These are phyloP conservation scores for Suillus alpinus DNA, from an alignment of 768 basidiomycete species.

Conservation along the genomic window DNA sequence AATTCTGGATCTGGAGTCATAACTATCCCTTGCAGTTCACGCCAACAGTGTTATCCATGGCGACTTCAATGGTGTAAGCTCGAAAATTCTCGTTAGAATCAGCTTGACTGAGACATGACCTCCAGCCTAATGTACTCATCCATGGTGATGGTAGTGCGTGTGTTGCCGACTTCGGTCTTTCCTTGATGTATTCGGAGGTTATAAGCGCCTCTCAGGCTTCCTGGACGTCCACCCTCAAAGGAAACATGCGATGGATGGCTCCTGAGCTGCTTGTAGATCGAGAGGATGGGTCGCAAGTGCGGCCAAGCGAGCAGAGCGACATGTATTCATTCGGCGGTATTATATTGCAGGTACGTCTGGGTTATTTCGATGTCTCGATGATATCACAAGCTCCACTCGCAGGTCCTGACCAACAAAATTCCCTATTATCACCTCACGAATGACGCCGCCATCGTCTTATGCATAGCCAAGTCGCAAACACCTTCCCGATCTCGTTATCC, in stretches of 20 bases:
- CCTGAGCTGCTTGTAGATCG: conserved; percentile 35
- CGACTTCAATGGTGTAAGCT: conserved; percentile 42
- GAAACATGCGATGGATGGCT: conserved; percentile 49
- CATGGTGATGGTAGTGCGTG: conserved; percentile 30
- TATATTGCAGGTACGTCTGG: conserved; percentile 21
- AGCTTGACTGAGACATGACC: neutral
- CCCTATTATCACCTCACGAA: neutral
- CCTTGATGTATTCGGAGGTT: conserved; percentile 25
- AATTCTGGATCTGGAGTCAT: neutral
- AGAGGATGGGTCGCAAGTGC: conserved; percentile 20
- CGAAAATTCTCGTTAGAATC: neutral
- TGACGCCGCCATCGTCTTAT: neutral
- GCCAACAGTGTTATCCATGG: conserved; percentile 38
- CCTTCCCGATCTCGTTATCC: neutral
- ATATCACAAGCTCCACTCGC: neutral
- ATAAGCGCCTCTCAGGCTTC: conserved; percentile 15
- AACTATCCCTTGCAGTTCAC: neutral
- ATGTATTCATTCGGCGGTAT: conserved; percentile 41
- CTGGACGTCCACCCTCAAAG: conserved; percentile 36
- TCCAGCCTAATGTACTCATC: conserved; percentile 35
- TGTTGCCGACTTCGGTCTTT: conserved; percentile 39
- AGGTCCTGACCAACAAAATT: neutral
- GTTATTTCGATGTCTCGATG: conserved; percentile 25
- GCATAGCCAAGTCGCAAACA: neutral
- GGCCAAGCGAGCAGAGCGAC: conserved; percentile 31